phyloP scores from a whole-genome alignment of 2,329 filamentous ascomycete genomes.

The Colletotrichum theobromicola region DNA sequence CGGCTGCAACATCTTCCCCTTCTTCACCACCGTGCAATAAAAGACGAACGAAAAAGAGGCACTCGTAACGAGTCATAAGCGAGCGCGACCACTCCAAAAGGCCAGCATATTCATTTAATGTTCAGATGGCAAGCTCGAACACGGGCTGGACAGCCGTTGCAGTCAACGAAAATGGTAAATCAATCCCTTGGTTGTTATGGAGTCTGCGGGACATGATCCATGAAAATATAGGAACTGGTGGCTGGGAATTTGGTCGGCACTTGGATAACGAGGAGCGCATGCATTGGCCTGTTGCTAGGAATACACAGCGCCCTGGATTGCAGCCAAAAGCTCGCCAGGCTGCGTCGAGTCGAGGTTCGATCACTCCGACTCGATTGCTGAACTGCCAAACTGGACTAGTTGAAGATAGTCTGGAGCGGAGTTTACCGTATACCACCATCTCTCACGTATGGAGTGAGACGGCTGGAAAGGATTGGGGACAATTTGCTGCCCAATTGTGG shows the following conservation, averaged over 20 bases:
- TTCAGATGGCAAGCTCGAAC: not conserved
- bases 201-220: not conserved
- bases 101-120: rapidly evolving
- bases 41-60: not conserved
- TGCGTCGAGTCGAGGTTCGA: rapidly evolving
- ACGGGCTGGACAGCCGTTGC: not conserved
- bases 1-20: too few relatives aligned
- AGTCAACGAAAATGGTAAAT: not conserved
- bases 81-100: rapidly evolving
- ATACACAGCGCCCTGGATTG: not conserved
- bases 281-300: not conserved
- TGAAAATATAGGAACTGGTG: not conserved
- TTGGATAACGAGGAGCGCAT: not conserved
- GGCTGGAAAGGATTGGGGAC: not conserved
- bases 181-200: not conserved
- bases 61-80: not conserved
- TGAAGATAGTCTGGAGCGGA: not conserved
- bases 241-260: not conserved
- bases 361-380: not conserved
- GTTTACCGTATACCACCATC: not conserved
- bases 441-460: not conserved
- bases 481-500: not conserved
- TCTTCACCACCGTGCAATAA: too few relatives aligned
- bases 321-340: not conserved
- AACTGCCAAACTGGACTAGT: not conserved